Evolutionary conservation across 805 yeast genomes (phyloP), one percentile per base, ranked within the genome.

Genomic region (Teunomyces kruisii): DNA sequence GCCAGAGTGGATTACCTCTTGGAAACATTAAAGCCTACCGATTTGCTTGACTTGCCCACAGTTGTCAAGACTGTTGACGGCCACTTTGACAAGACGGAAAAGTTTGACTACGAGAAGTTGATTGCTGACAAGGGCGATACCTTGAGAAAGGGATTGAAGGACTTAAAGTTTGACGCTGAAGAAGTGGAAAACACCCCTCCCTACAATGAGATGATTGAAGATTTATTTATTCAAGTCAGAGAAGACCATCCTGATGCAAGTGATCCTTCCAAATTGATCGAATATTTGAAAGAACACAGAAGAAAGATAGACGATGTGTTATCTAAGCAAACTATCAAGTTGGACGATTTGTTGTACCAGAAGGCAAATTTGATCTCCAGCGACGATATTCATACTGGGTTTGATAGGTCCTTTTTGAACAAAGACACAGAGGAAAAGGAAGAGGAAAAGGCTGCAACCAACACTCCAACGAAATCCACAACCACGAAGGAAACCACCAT

Each of bases 181-280:
- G 76, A 70, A 46, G 55, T 62, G 38, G 72, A 70, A 19, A 71
- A 70, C 45, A 64, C 76, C 2, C 79, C 90, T 16, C 78, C 90
- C 2, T 91, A 88, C 60, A 86, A 85, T 59, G 97, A 90, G 58
- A 91, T 92, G 97, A 81, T 92, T 40, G 96, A 87, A 62, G 96
- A 89, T 62, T 74, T 95, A 55, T 78, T 92, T 54, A 77, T 77
- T n/a, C 96, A 89, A 61, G 72, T 91, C 51, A 78, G 74, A 39
- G 78, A 74, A 13, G 94, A 88, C 55, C 76, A 74, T 15, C 69
- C 70, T 22, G 78, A 79, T 42, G 76, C 78, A 3, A 67, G 68
- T 0, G 62, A 69, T 42, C 54, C 64, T 6, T 70, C 65, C 0
- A 62, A 62, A 28, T 56, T 71, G 31, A 54, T 72, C 12, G 59